phyloP scores from a whole-genome alignment of 2,329 filamentous ascomycete genomes.

The Zymoseptoria ardabiliae region DNA sequence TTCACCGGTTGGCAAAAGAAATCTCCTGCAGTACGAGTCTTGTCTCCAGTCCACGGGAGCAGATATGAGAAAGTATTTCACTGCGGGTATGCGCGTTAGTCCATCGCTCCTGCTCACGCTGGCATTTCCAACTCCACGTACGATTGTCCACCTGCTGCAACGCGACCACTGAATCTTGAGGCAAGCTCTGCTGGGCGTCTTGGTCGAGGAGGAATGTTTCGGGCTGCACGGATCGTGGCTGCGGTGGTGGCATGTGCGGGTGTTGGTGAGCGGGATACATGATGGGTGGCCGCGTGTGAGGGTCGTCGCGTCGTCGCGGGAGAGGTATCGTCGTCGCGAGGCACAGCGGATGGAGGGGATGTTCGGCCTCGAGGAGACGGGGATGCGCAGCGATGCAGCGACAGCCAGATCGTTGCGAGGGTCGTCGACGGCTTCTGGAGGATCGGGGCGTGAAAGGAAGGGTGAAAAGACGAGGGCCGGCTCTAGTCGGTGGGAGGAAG shows the following conservation, averaged over 20 bases:
- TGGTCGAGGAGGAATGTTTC: conserved; percentile 98
- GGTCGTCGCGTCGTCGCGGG: neutral
- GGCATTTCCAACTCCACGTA: conserved; percentile 43
- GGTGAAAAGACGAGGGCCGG: conserved; percentile 7
- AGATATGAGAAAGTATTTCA: conserved; percentile 99
- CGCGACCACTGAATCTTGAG: conserved; percentile 92
- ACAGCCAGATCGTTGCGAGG: conserved; percentile 15
- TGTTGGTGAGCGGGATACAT: conserved; percentile 51
- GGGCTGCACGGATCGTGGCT: conserved; percentile 63
- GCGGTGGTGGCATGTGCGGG: conserved; percentile 66
- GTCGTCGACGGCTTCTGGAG: neutral
- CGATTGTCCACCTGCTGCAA: conserved; percentile 97
- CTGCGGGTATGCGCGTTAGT: conserved; percentile 44
- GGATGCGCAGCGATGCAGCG: conserved; percentile 11
- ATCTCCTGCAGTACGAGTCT: conserved; percentile 93
- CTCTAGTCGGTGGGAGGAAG: conserved; percentile 7
- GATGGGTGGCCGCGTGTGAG: conserved; percentile 6
- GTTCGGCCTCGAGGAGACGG: conserved; percentile 2
- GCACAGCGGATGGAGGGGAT: neutral
- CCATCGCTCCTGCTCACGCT: conserved; percentile 5
- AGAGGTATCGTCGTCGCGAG: neutral
- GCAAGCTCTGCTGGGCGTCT: conserved; percentile 92
- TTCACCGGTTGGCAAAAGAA: conserved; percentile 92
- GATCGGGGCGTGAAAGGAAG: conserved; percentile 6
- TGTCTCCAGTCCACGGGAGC: conserved; percentile 96